Base-by-base conservation (phyloP, 805 yeast species). In the Saccharomycopsis fodiens region DNA sequence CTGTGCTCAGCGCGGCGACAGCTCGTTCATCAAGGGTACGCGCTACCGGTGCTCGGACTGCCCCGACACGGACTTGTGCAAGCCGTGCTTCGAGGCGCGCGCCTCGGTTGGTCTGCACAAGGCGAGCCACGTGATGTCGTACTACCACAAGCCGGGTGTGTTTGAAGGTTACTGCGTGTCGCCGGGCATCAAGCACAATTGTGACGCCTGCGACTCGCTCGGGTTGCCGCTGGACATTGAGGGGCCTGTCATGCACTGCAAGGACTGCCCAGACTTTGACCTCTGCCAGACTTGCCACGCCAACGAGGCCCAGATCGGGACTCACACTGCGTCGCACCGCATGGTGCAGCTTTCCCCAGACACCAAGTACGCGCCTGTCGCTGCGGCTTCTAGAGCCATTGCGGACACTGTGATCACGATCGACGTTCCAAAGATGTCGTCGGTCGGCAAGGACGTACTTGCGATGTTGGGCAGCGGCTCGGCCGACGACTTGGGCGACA, bases 31-130 rank as follows among this genome's bases (percentile, higher is more conserved):
- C 42, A 48, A 20, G 12, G 79, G 79, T 4, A 53, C 58, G 3
- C 66, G 79, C 32, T 73, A 59, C 58, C 66, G 66, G 50, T 75
- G 81, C 53, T 54, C 67, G 37, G 61, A 64, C 19, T 75, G 81
- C 55, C 57, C 60, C 3, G 69, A 75, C 52, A 72, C 62, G 56
- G 78, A 74, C 55, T 59, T 71, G 44, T 74, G 80, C 56, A 57
- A 59, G 15, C 23, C 37, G 1, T 66, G 70, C 47, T 59, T 57
- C 45, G 49, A 40, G 6, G 41, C 34, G 10, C 54, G 54, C 3
- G 42, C 19, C 20, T n/a, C 13, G 27, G 17, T 7, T 17, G 21
- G 20, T 7, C 34, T 17, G n/a, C 45, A 42, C 30, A n/a, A 21
- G 25, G 6, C 23, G 25, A 7, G 17, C n/a, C 41, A 39, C 5